Percentiles rank a stretch among this genome's conserved stretches.
Conservation (phyloP, 2,329 filamentous ascomycete species). For the Penicillium sp. region DNA sequence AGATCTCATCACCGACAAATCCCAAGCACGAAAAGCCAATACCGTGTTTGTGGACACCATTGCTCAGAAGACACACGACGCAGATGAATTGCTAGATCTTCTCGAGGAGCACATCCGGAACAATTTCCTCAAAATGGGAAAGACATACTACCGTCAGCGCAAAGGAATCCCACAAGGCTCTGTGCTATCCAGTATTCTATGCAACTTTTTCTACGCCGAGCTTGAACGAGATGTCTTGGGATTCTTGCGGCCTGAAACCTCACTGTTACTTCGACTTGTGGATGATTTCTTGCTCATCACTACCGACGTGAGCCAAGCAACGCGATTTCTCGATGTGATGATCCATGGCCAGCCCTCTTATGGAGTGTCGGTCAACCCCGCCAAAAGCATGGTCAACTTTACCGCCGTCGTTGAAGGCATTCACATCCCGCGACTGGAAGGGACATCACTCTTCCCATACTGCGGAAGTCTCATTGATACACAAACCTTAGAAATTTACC, state of each 20-base stretch:
- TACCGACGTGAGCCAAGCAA: conserved; percentile 59
- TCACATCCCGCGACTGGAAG: conserved; percentile 48
- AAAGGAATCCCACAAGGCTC: conserved; percentile 90
- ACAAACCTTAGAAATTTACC: conserved; percentile 65
- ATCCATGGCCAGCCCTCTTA: conserved; percentile 70
- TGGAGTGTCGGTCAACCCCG: conserved; percentile 67
- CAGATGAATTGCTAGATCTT: conserved; percentile 59
- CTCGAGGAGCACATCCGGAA: conserved; percentile 72
- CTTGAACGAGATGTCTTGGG: conserved; percentile 64
- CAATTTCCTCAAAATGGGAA: conserved; percentile 83
- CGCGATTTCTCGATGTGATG: conserved; percentile 71
- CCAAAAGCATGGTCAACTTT: conserved; percentile 84
- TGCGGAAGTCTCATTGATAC: conserved; percentile 77
- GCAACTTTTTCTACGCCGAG: conserved; percentile 93
- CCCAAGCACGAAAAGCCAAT: conserved; percentile 49
- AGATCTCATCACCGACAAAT: conserved; percentile 37
- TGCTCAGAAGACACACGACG: conserved; percentile 52
- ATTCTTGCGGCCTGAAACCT: conserved; percentile 59
- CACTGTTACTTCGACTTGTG: conserved; percentile 71
- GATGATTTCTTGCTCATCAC: conserved; percentile 93
- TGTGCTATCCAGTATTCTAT: conserved; percentile 75
- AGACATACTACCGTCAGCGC: conserved; percentile 81
- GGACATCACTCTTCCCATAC: conserved; percentile 64
- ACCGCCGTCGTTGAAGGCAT: conserved; percentile 53
- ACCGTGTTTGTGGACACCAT: conserved; percentile 72